Percentiles rank a stretch among this genome's conserved stretches.
Conservation (phyloP, 1,284 basidiomycete species). For the Trichosporon sp. region DNA sequence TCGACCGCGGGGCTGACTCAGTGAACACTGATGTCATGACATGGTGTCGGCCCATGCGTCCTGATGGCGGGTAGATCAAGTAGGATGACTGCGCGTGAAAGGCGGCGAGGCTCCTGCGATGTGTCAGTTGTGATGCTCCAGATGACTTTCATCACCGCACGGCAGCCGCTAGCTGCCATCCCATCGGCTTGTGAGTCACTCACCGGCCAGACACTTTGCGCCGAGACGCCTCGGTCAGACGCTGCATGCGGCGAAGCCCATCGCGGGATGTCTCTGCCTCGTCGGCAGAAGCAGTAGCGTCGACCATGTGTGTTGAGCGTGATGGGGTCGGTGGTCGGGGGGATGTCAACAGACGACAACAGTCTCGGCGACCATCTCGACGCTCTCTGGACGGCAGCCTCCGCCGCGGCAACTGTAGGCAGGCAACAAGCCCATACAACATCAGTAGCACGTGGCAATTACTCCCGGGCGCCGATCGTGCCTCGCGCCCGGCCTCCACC, state of each 20-base stretch:
- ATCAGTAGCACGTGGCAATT: too few relatives aligned
- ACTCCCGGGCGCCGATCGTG: too few relatives aligned
- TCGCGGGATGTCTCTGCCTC: conserved; percentile 16
- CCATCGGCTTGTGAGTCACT: too few relatives aligned
- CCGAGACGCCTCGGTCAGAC: conserved; percentile 11
- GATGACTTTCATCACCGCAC: too few relatives aligned
- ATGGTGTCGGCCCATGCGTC: conserved; percentile 5
- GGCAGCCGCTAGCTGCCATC: too few relatives aligned
- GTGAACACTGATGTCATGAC: conserved; percentile 16
- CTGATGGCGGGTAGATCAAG: conserved; percentile 15
- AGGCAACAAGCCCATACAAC: too few relatives aligned
- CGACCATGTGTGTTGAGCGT: conserved; percentile 6
- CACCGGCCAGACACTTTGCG: neutral
- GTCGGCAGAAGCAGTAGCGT: conserved; percentile 7
- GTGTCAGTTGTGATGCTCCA: conserved; percentile 6
- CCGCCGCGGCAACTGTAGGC: too few relatives aligned
- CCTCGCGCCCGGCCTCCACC: too few relatives aligned
- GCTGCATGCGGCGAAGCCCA: conserved; percentile 17
- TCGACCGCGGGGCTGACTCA: conserved; percentile 18
- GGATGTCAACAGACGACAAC: neutral
- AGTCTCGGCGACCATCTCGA: neutral
- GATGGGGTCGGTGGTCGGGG: neutral
- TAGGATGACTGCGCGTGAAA: conserved; percentile 18
- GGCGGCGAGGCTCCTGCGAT: conserved; percentile 6
- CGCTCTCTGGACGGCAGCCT: too few relatives aligned